Percentiles rank a stretch among this genome's conserved stretches.
Conservation (phyloP, 305 asterid genomes). For the Rubia peregrina region DNA sequence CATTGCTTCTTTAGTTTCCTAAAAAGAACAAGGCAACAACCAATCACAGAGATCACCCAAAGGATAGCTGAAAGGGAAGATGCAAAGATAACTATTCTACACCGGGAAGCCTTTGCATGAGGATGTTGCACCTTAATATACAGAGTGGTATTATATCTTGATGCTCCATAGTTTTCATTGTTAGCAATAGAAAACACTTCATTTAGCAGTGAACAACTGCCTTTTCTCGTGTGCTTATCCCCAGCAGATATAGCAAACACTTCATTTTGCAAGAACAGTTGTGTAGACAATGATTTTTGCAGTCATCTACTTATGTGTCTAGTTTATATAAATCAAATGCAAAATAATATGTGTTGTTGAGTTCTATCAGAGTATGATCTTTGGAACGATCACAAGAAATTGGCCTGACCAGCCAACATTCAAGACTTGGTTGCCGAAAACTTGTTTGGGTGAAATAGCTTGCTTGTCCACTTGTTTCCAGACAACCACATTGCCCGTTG, state of each 20-base stretch:
- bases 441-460: constrained; percentile 2
- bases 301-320: constrained; percentile 10
- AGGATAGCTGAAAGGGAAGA: constrained; percentile 8
- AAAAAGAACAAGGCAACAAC: too few relatives aligned
- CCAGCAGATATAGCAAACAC: not conserved
- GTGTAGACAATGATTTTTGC: not conserved
- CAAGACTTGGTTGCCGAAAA: constrained; percentile 5
- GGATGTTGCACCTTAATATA: constrained; percentile 9
- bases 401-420: constrained; percentile 12
- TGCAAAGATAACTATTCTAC: not conserved
- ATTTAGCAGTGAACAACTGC: not conserved
- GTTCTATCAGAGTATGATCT: constrained; percentile 15
- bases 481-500: constrained; percentile 7
- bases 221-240: too few relatives aligned
- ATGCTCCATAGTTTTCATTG: not conserved
- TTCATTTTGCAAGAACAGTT: constrained; percentile 13
- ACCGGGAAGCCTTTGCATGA: not conserved
- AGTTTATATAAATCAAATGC: not conserved
- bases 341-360: constrained; percentile 11
- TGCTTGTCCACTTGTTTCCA: too few relatives aligned
- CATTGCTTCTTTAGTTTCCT: too few relatives aligned
- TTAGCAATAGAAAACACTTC: not conserved
- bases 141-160: not conserved
- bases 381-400: constrained; percentile 15
- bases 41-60: too few relatives aligned